Evolutionary conservation across 176 grass and related monocot genomes (phyloP).

Genomic region (Hyparrhenia diplandra): DNA sequence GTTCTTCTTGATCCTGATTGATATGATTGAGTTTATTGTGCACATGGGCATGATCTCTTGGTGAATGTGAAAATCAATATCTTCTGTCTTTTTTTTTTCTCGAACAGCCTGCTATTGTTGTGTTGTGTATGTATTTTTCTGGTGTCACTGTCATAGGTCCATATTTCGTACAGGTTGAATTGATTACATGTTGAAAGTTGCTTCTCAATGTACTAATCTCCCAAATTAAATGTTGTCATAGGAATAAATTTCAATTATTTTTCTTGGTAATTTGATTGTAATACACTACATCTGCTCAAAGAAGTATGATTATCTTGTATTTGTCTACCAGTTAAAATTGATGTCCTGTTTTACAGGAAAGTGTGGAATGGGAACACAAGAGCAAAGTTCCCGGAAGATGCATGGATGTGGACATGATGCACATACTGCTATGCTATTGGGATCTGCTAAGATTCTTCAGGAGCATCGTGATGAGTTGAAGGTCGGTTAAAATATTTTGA

Average conservation of each 20-base stretch:
- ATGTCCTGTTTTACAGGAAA: conserved; percentile 55
- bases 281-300: background rate
- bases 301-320: background rate
- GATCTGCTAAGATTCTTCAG: conserved; percentile 95
- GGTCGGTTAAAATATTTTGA: conserved; percentile 41
- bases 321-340: conserved; percentile 1
- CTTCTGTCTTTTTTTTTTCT: background rate
- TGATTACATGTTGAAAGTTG: background rate
- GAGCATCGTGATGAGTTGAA: conserved; percentile 68
- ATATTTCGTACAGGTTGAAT: background rate
- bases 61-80: background rate
- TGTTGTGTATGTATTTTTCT: background rate
- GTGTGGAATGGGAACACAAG: conserved; percentile 95
- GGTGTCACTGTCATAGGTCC: background rate
- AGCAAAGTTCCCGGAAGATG: conserved; percentile 96
- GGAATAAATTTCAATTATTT: background rate
- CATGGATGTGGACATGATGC: conserved; percentile 97
- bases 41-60: background rate
- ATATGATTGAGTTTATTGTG: background rate
- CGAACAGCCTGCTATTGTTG: background rate
- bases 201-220: background rate
- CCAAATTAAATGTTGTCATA: background rate
- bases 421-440: conserved; percentile 80
- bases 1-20: background rate
- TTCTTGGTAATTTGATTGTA: background rate